phyloP scores from a whole-genome alignment of 768 basidiomycete genomes.

The Mycena sanguinolenta region DNA sequence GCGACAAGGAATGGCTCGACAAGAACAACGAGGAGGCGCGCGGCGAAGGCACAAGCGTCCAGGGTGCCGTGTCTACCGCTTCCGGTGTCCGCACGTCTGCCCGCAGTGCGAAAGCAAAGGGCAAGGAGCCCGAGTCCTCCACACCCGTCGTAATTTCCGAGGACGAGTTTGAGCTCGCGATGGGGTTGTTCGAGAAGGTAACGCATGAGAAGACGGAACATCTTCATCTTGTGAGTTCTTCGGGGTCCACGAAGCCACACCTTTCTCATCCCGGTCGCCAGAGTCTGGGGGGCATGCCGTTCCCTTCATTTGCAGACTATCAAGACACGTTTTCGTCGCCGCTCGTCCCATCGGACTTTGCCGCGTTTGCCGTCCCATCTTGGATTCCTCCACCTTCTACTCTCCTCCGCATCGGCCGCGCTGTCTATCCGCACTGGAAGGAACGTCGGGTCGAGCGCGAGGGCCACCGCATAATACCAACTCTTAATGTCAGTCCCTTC shows the following conservation, averaged over 20 bases:
- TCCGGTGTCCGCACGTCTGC: constrained; percentile 56
- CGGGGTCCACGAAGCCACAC: not conserved
- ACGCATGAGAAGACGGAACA: constrained; percentile 84
- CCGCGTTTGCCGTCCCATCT: constrained; percentile 74
- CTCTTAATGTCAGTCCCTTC: constrained; percentile 81
- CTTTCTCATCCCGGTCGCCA: constrained; percentile 41
- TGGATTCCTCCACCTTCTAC: constrained; percentile 76
- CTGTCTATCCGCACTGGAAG: constrained; percentile 92
- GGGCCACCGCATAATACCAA: constrained; percentile 90
- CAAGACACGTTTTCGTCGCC: constrained; percentile 76
- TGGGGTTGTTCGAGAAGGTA: constrained; percentile 93
- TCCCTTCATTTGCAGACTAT: constrained; percentile 85
- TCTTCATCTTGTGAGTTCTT: constrained; percentile 84
- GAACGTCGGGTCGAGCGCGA: constrained; percentile 85
- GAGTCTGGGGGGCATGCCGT: constrained; percentile 72
- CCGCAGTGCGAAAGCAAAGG: constrained; percentile 73
- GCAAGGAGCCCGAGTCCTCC: constrained; percentile 82
- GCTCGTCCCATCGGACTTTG: constrained; percentile 74
- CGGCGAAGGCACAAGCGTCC: constrained; percentile 87
- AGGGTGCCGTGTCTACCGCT: constrained; percentile 70
- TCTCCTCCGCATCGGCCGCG: constrained; percentile 76
- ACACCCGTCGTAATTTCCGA: constrained; percentile 79
- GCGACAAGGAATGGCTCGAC: constrained; percentile 96
- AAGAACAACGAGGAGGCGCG: constrained; percentile 90
- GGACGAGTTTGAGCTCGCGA: constrained; percentile 94